Conservation (phyloP, 257 asterid species). For the Parsonsia alboflavescens region DNA sequence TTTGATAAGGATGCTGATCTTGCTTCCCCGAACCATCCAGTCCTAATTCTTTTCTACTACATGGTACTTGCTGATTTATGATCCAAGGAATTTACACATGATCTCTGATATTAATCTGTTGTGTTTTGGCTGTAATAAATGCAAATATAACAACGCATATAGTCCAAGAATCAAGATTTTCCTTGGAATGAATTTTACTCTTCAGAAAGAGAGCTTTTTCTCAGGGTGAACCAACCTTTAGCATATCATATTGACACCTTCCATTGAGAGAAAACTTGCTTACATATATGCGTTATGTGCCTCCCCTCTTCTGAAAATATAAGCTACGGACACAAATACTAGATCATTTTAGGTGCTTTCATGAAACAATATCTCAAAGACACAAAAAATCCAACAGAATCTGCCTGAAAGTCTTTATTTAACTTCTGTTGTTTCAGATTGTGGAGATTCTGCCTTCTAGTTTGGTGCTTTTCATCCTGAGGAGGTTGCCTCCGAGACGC, state of each 20-base stretch:
- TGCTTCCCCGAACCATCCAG: slow-evolving; percentile 31
- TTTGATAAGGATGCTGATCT: slow-evolving; percentile 26
- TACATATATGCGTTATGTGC: background rate
- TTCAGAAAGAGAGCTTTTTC: background rate
- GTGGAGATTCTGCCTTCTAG: slow-evolving; percentile 73
- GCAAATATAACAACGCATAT: background rate
- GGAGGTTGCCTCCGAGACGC: slow-evolving; percentile 67
- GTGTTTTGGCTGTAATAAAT: background rate
- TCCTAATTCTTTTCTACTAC: slow-evolving; percentile 30
- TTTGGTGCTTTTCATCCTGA: slow-evolving; percentile 62
- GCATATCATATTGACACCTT: background rate
- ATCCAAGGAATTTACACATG: background rate
- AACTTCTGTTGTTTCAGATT: slow-evolving; percentile 35
- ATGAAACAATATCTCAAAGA: background rate
- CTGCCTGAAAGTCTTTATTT: background rate
- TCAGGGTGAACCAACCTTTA: background rate
- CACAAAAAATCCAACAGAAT: background rate
- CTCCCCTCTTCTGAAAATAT: background rate
- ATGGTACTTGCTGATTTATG: slow-evolving; percentile 18
- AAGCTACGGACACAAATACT: background rate
- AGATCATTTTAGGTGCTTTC: background rate
- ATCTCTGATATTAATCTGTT: background rate
- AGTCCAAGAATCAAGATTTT: background rate
- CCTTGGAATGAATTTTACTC: too few relatives aligned
- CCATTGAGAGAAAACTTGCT: background rate